Evolutionary conservation across 371 early-diverging fungal species (phyloP).

Genomic region (Nematocida ausubeli): DNA sequence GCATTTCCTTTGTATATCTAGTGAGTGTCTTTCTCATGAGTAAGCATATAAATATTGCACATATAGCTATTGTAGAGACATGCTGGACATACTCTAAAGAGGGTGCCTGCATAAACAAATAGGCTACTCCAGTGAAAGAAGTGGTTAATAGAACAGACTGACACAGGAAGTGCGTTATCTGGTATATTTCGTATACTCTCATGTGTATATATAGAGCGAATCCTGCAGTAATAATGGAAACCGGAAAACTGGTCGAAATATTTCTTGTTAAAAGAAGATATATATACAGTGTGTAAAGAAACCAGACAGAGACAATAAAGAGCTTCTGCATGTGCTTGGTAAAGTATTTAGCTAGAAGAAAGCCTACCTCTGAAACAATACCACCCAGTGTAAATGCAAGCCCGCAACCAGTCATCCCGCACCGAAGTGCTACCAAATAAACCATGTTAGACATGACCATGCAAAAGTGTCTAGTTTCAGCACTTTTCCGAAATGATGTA

Average conservation of each 20-base stretch:
- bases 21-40: neutral
- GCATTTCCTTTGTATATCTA: neutral
- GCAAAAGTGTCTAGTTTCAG: neutral
- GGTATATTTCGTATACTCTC: neutral
- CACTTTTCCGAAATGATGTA: neutral
- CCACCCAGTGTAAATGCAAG: conserved; percentile 3
- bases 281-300: neutral
- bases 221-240: neutral
- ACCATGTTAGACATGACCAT: neutral
- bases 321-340: neutral
- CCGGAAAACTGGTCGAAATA: neutral
- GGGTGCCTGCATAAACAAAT: neutral
- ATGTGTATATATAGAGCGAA: neutral
- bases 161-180: neutral
- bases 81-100: neutral
- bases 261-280: neutral
- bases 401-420: neutral
- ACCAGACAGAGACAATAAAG: neutral
- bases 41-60: neutral
- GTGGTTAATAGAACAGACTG: neutral
- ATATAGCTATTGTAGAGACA: neutral
- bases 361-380: neutral
- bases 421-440: neutral
- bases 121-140: neutral
- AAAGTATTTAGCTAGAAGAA: neutral